Evolutionary conservation across 1,139 yeast species (phyloP), one percentile per base, ranked within the genome.

Genomic region (Debaryomyces fabryi): DNA sequence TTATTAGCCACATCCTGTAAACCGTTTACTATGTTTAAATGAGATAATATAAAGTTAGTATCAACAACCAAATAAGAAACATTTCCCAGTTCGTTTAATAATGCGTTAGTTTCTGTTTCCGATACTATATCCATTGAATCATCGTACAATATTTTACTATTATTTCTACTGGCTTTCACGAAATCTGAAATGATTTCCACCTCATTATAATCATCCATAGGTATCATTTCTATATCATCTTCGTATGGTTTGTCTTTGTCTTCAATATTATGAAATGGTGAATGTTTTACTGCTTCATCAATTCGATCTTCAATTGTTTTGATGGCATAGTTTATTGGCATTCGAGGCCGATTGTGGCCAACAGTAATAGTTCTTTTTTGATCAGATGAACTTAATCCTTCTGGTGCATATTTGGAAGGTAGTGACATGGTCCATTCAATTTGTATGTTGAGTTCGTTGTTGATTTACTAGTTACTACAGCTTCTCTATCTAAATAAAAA

Each of bases 11-110:
- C 48, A 1, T 56, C 55, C 7, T 75, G 65, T 32, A 90, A 61
- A 1, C 72, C 76, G 45, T 83, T 80, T 4, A 89, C 55, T 1
- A 87, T 67, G 23, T 72, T 63, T 44, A 88, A 65, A 62, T 88
- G 90, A 1, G 89, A 79, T 6, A 90, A 66, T 10, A 86, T 70
- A 60, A 89, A 88, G 62, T 90, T 90, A 2, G 96, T 90, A 62
- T 90, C 97, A 1, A 88, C 71, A 0, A 89, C 82, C 48, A 89
- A 52, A 42, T 60, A 66, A n/a, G 77, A 68, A 4, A 60, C 46
- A 48, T 64, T 65, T 2, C 69, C 68, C 30, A 55, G 63, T 0
- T 52, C 49, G 36, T 50, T 60, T 45, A 53, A 59, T 49, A 33
- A 52, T 43, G 39, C 41, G 36, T 41, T 49, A 21, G 51, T 45